These are phyloP conservation scores for Annulohypoxylon stygium DNA, from an alignment of 495 filamentous ascomycete genomes.

Conservation along the genomic window DNA sequence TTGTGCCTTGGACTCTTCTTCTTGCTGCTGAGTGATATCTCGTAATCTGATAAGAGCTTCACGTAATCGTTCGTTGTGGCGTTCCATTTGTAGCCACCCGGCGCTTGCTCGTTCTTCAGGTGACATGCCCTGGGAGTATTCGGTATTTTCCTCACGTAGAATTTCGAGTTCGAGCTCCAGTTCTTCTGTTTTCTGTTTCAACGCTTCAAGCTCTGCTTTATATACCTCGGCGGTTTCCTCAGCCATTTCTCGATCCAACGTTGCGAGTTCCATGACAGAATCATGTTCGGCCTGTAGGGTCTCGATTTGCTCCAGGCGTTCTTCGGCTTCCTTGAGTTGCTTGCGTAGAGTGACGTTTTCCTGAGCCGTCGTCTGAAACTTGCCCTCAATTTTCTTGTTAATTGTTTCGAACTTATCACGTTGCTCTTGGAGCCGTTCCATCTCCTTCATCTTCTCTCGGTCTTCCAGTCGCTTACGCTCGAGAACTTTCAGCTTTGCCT, in stretches of 20 bases:
- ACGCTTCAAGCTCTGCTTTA: constrained; percentile 82
- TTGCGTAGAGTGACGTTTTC: constrained; percentile 82
- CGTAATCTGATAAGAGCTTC: constrained; percentile 86
- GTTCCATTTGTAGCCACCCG: constrained; percentile 92
- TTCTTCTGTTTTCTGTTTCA: constrained; percentile 83
- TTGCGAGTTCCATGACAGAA: constrained; percentile 84
- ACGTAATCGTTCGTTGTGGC: constrained; percentile 86
- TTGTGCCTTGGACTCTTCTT: constrained; percentile 80
- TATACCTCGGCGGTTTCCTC: constrained; percentile 88
- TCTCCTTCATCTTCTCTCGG: constrained; percentile 82
- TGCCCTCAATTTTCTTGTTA: constrained; percentile 91
- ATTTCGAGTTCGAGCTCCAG: constrained; percentile 89
- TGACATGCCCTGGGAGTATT: constrained; percentile 84
- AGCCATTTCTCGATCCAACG: constrained; percentile 94
- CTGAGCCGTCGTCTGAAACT: constrained; percentile 87
- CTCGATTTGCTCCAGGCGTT: constrained; percentile 75
- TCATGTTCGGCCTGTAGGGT: constrained; percentile 85
- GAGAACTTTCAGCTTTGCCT: constrained; percentile 80
- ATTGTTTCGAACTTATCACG: constrained; percentile 88
- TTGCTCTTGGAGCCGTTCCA: constrained; percentile 83
- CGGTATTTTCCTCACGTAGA: constrained; percentile 85
- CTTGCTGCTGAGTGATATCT: constrained; percentile 87
- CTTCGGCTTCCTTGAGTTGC: constrained; percentile 80
- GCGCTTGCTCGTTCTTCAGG: constrained; percentile 88
- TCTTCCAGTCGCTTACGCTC: constrained; percentile 88